Evolutionary conservation across 495 filamentous ascomycete species (phyloP), one percentile per base, ranked within the genome.

Genomic region (Penicillium canariense): DNA sequence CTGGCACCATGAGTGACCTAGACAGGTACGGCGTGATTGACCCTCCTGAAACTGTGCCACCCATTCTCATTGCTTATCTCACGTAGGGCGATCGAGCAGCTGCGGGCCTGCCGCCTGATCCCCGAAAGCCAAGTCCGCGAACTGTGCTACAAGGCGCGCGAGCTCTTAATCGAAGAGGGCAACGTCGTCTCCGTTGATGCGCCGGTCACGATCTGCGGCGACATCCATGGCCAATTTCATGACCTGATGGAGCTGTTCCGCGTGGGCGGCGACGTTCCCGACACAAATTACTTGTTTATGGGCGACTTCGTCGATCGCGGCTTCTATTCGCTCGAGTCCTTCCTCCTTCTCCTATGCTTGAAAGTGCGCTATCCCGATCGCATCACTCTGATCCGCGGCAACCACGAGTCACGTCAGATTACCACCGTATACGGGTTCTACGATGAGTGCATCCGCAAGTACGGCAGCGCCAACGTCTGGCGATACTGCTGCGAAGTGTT

Each of bases 241-340:
- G 94, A 98, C 65, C 68, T 98, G 62, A 98, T 98, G 94, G 94
- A 98, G 74, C 81, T 98, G 15, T 98, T 98, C 70, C 84, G 91
- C 43, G 91, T 97, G 12, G 94, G 94, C 50, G 94, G 94, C 31
- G 90, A 96, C 64, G 89, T 94, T 2, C 94, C 94, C 15, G 94
- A 98, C 62, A 98, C 94, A 18, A 96, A 97, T 68, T 98, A 98
- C 70, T 84, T 98, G 0, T 98, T 98, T 75, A 96, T 97, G 92
- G 92, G 94, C 68, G 94, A 98, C 69, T 98, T 96, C 56, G 94
- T 98, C 60, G 94, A 98, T 72, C 89, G 94, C 54, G 94, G 94
- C 44, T 98, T 96, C 78, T 98, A 96, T 80, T 96, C 91, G 1
- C 84, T 98, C 48, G 94, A 98, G 75, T 91, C 91, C 25, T 96